Evolutionary conservation across 1,284 basidiomycete genomes (phyloP), one percentile per base, ranked within the genome.

Genomic region (Volvariella surrecta): DNA sequence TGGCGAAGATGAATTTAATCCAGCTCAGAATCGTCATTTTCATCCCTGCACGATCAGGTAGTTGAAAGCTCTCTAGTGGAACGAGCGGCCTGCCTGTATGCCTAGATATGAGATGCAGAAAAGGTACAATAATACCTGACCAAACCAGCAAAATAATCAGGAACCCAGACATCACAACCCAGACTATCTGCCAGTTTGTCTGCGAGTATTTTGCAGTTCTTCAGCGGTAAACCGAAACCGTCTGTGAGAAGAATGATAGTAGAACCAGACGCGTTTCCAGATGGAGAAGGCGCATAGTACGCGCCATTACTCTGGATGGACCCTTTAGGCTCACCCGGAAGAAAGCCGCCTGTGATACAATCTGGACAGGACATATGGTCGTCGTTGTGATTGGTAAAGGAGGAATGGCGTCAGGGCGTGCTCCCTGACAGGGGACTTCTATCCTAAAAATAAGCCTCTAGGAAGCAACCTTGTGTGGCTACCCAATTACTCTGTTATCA

Each of bases 141-240:
- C 59, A 30, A 34, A 71, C 73, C 73, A 43, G 60, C 53, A 48
- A 74, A 76, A 28, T 69, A 46, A 54, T 78, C 73, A 3, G 76
- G 76, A 15, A 82, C 71, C 68, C 76, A 82, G 18, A 84, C 79
- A 47, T 80, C 73, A 43, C 80, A 70, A 3, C 64, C 63, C 20
- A 82, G 58, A 2, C 62, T 51, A 41, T 72, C 63, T 3, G 80
- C 70, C 19, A 81, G 59, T 17, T 62, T 58, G 55, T 85, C 82
- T 0, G 82, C 80, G 4, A 85, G 63, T 44, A 86, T 63, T 54
- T 79, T 82, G 52, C 65, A 65, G 55, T 82, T 84, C 35, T 68
- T 67, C 16, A 81, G 53, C 0, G 60, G 56, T 8, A 81, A 62
- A 1, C 77, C 78, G 49, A 82, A 83, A 1, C 63, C 69, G 52